Evolutionary conservation across 306 rosid genomes (phyloP), one percentile per base, ranked within the genome.

Genomic region (Alnus glutinosa): DNA sequence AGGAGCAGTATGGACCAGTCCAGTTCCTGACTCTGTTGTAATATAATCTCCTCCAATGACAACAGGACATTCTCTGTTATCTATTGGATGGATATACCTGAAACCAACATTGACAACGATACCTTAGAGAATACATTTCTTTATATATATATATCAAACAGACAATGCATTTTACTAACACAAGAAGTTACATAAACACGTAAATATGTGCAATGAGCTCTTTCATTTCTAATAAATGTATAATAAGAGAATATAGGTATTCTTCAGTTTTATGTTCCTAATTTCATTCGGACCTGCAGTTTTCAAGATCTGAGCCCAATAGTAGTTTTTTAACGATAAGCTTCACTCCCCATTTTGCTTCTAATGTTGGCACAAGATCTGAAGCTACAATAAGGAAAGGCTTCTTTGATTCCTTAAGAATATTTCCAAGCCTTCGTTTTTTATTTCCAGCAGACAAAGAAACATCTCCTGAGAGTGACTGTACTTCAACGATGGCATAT

Each of bases 1-100:
- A 75, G 99, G 99, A 80, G 99, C 99, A 57, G 98, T 95, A 88
- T 95, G 99, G 82, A 95, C 99, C 79, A 95, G 87, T 72, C 99
- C 99, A 57, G 99, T 95, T 84, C 99, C 99, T 47, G 99, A 84
- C 77, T 91, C 98, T 52, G 92, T 95, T 32, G 98, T 91, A 83
- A 95, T 95, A 85, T 95, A 95, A 72, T 95, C 99, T 82, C 99
- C 99, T 78, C 98, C 99, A 70, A 90, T 58, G 59, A 95, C 96
- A 52, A 95, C 91, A 0, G 91, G 96, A 66, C 98, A 91, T 83
- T 93, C 93, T 86, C 85, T 91, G 58, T 83, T 72, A 79, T 87
- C 88, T 71, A 95, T 49, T 59, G 99, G 98, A 87, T 93, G 98
- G 77, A 81, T 79, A 79, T 95, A 95, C 84, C 99, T 95, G 90